Evolutionary conservation across 768 basidiomycete genomes (phyloP).

Genomic region (Cystofilobasidium capitatum): DNA sequence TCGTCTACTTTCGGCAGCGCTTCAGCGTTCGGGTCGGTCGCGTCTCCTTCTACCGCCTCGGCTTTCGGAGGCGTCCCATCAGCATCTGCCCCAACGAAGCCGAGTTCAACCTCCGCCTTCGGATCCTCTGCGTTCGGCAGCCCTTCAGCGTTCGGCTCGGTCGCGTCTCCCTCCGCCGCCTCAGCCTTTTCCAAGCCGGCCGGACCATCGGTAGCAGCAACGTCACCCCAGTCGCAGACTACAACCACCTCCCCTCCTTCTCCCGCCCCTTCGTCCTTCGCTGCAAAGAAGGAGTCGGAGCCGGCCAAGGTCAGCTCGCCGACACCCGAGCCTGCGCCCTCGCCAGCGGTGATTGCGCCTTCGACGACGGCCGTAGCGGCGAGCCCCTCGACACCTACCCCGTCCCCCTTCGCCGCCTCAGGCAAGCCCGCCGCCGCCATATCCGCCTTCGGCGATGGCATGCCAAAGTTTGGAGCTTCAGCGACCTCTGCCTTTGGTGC

Average conservation of each 20-base stretch:
- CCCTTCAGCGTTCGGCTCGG: constrained; percentile 18
- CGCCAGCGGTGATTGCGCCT: constrained; percentile 9
- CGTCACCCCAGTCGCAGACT: too few species aligned
- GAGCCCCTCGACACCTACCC: not conserved
- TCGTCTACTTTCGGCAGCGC: constrained; percentile 7
- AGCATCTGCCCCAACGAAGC: too few species aligned
- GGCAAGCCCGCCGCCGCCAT: not conserved
- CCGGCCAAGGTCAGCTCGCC: too few species aligned
- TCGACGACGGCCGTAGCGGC: constrained; percentile 1
- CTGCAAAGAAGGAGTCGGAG: not conserved
- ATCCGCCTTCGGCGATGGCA: not conserved
- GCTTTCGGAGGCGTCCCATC: too few species aligned
- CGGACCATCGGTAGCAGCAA: too few species aligned
- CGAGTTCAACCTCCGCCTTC: too few species aligned
- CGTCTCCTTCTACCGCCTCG: too few species aligned
- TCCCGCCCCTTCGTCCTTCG: constrained; percentile 12
- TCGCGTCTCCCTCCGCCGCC: too few species aligned
- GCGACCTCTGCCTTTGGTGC: not conserved
- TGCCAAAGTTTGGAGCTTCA: not conserved
- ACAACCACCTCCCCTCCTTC: too few species aligned
- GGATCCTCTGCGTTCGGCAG: constrained; percentile 22
- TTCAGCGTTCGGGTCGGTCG: constrained; percentile 17
- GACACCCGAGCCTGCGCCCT: not conserved
- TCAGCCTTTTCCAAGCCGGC: too few species aligned
- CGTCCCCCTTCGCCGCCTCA: constrained; percentile 9